Evolutionary conservation across 768 basidiomycete species (phyloP), one percentile per base, ranked within the genome.

Genomic region (Suillus paluster): DNA sequence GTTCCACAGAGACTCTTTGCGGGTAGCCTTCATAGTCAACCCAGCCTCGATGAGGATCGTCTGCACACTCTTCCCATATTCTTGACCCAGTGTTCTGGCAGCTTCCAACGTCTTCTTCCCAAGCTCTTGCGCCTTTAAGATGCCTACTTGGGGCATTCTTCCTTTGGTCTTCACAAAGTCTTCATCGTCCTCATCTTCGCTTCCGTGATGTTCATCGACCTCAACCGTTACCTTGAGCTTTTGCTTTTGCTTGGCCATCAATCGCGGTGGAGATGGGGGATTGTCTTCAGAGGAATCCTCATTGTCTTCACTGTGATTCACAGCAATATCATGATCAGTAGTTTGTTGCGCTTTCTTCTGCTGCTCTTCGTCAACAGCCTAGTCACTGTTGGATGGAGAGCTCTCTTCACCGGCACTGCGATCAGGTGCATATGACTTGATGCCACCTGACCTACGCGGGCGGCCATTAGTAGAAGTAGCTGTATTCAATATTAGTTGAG

Each of bases 41-140:
- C 54, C 54, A 23, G 54, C 54, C 34, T 55, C 11, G 3, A 55
- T 55, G 54, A 55, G 54, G n/a, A 55, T 55, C 4, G 34, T 55
- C 25, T 10, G 4, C 0, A 5, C 34, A 55, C 54, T 55, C 30
- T 55, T 55, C 15, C 54, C 54, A 55, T 55, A 55, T 41, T 55
- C 39, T 21, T 36, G 14, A 8, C 36, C 34, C 3, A 38, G 15
- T 12, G 19, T 5, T 41, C 4, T n/a, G 2, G 54, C 11, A 2
- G 34, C 54, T 55, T 15, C 54, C 27, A 38, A 14, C 1, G 34
- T 55, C 15, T 49, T 49, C 48, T 17, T 25, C 25, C 48, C 25
- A 27, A 49, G 48, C 25, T 49, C 48, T 5, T 49, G 48, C 8
- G 17, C 27, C 48, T 49, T 49, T 49, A 17, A 49, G 48, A 49